A percentile compares a stretch with the other conserved stretches of the same genome.
Evolutionary conservation across 202 grass and related monocot species (phyloP).

Genomic region (Setaria italica): DNA sequence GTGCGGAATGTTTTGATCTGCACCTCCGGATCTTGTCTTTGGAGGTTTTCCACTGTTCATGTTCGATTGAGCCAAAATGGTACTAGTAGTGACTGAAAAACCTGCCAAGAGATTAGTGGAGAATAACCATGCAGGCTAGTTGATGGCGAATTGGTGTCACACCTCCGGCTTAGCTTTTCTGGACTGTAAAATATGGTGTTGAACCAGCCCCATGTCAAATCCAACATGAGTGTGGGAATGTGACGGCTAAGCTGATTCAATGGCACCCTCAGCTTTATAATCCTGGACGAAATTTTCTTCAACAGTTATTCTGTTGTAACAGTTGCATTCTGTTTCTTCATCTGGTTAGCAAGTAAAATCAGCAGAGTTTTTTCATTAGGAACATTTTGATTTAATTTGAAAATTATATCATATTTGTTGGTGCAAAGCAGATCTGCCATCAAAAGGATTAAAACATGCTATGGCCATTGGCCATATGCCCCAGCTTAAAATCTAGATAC

Average conservation of each 20-base stretch:
- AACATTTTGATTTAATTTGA: conserved; percentile 12
- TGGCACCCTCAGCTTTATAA: neutral
- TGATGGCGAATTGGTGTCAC: neutral
- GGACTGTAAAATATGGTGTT: neutral
- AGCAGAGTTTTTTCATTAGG: neutral
- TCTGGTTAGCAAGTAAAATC: neutral
- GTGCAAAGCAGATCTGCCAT: neutral
- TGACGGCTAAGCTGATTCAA: neutral
- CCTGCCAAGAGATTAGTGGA: neutral
- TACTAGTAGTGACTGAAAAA: neutral
- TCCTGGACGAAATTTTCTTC: neutral
- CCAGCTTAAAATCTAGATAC: neutral
- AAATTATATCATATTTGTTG: neutral
- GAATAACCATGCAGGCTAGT: neutral
- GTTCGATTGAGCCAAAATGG: neutral
- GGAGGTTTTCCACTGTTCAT: neutral
- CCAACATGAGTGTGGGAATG: neutral
- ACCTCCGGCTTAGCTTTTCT: neutral
- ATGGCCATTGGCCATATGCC: neutral
- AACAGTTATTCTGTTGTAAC: neutral
- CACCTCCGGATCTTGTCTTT: neutral
- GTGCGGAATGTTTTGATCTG: conserved; percentile 3
- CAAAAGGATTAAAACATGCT: neutral
- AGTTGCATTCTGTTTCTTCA: neutral
- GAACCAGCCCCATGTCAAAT: neutral